Evolutionary conservation across 768 basidiomycete genomes (phyloP), one percentile per base, ranked within the genome.

Genomic region (Rhodotorula graminis): DNA sequence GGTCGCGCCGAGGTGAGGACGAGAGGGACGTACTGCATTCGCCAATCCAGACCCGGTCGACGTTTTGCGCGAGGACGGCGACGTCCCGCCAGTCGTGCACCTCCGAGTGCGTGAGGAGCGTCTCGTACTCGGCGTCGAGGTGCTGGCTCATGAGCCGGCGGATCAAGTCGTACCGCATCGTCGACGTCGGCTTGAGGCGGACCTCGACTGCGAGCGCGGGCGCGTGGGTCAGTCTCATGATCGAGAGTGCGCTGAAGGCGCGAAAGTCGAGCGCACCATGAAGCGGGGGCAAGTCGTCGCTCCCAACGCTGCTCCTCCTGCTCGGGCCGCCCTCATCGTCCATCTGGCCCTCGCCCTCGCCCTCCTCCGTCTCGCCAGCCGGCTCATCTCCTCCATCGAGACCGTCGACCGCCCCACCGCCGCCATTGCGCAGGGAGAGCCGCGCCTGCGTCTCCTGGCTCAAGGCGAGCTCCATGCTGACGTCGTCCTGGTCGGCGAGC

Each of bases 81-180:
- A 90, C 84, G 47, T 87, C 87, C 72, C 90, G 86, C 92, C 92
- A 96, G 31, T 91, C 92, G 53, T 85, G 83, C 11, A 95, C 82
- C 25, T 83, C 84, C 12, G 89, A 90, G 14, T 90, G 89, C 27
- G 91, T 83, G 58, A 85, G 84, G 47, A 95, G 84, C 29, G 87
- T 85, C 61, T 88, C 85, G 65, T 88, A 87, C 18, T 89, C 88
- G 27, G 81, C 78, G 27, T 81, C 79, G 55, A 88, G 82, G 75
- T 82, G 91, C 33, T 85, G 80, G 64, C 85, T 82, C 14, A 93
- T 88, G 57, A 86, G 83, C 58, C 83, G 85, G 67, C 88, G 84
- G 71, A 94, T 87, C 40, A 88, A 86, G 69, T 93, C 90, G 81
- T 63, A 90, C 87, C 25, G 90, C 88, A 37, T 88, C 16, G 89